Conservation (phyloP, 1,284 basidiomycete genomes). For the Waitea zeae region DNA sequence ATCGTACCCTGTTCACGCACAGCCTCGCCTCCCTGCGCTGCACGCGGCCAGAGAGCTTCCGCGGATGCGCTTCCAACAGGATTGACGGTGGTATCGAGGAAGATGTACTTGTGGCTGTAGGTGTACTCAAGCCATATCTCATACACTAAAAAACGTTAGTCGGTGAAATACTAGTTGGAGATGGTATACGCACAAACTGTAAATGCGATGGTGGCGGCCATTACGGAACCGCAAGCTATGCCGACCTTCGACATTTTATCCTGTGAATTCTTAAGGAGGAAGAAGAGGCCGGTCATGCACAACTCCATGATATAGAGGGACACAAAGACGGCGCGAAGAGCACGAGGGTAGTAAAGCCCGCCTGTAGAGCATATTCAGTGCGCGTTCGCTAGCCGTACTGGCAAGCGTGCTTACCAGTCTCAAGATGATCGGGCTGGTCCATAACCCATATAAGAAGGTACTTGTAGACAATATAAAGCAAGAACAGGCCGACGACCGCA, state of each 20-base stretch:
- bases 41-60: neutral
- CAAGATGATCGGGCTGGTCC: constrained; percentile 26
- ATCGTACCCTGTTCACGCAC: neutral
- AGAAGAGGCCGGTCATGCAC: constrained; percentile 65
- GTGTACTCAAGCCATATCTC: neutral
- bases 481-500: constrained; percentile 55
- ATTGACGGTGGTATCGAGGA: neutral
- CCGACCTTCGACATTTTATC: constrained; percentile 38
- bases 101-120: neutral
- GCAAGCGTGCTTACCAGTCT: constrained; percentile 22
- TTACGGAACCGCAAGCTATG: constrained; percentile 24
- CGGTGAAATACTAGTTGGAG: constrained; percentile 4
- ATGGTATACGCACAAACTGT: constrained; percentile 30
- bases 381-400: constrained; percentile 73
- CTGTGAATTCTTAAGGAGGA: constrained; percentile 42
- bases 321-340: constrained; percentile 28
- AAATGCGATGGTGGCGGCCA: constrained; percentile 60
- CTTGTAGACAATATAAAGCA: constrained; percentile 65
- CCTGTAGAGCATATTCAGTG: no score
- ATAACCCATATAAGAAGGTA: constrained; percentile 62
- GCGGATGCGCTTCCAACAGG: neutral
- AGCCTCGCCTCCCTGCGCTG: neutral
- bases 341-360: neutral
- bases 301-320: constrained; percentile 67
- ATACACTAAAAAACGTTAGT: constrained; percentile 18